Base-by-base conservation (phyloP, 306 rosid genomes). In the Cucurbita moschata region DNA sequence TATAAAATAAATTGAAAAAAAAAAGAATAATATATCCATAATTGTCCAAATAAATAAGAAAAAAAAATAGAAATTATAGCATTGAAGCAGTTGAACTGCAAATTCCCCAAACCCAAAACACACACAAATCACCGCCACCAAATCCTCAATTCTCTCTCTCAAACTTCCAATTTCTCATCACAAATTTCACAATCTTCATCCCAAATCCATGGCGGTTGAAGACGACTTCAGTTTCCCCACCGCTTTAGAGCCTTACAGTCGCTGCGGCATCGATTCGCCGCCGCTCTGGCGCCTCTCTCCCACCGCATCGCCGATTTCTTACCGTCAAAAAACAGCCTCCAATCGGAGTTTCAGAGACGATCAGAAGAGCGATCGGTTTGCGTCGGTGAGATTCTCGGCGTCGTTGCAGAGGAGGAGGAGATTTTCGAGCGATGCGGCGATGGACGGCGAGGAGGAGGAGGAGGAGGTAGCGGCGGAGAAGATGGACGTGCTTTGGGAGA, bases 61-160 rank as follows among this genome's bases (percentile, higher is more conserved):
- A 19, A 1, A 19, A 0, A 68, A 8, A 68, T 6, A 68, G 56
- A n/a, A 26, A 69, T 30, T 35, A 50, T 26, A 70, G 47, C 60
- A 70, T 56, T 73, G 77, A 73, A 73, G 77, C 77, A 73, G 77
- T 58, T 73, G 42, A 60, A 56, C 77, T 56, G 55, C 65, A 73
- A 73, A 56, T 73, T 73, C 53, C 39, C 16, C 44, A 30, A 39
- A 52, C 18, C 64, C 65, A 59, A 30, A 21, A 52, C 13, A 55
- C 61, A 55, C 35, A 64, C 70, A 38, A 23, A 73, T 12, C 43
- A 13, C 18, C 57, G 13, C 14, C 43, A 59, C 77, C 77, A 44
- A 73, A 58, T 57, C 53, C 77, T 3, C n/a, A 62, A 15, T 38
- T 19, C 53, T 10, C 47, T 18, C 49, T 21, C 73, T 68, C 73